phyloP scores from a whole-genome alignment of 1,139 yeast genomes.

The Hyphopichia burtonii region DNA sequence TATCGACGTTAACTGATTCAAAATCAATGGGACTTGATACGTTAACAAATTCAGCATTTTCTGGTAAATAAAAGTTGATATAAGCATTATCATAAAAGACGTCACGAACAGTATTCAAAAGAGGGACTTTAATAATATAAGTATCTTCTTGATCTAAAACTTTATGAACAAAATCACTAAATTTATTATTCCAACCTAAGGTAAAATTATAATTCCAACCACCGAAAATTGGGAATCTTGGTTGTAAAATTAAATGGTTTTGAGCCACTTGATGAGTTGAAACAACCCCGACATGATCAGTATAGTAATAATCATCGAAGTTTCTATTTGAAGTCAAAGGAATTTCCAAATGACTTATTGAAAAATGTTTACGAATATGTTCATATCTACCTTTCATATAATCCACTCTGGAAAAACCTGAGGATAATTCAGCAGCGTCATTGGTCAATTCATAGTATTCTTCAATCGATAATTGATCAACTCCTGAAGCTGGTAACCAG shows the following conservation, averaged over 20 bases:
- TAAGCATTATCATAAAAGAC: conserved; percentile 63
- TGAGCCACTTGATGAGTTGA: conserved; percentile 65
- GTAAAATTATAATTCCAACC: conserved; percentile 97
- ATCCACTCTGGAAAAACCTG: conserved; percentile 77
- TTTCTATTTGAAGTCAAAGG: conserved; percentile 44
- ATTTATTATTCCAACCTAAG: conserved; percentile 78
- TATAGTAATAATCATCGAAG: conserved; percentile 65
- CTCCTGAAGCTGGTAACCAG: conserved; percentile 58
- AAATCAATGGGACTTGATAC: conserved; percentile 58
- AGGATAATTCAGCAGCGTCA: conserved; percentile 63
- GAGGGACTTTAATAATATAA: conserved; percentile 66
- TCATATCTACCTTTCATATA: conserved; percentile 60
- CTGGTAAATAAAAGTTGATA: conserved; percentile 76
- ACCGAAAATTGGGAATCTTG: conserved; percentile 92
- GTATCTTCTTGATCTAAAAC: conserved; percentile 42
- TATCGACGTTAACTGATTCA: conserved; percentile 30
- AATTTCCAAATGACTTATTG: conserved; percentile 56
- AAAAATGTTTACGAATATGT: conserved; percentile 42
- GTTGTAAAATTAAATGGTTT: conserved; percentile 60
- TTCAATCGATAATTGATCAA: conserved; percentile 53
- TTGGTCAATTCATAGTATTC: conserved; percentile 85
- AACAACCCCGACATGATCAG: conserved; percentile 94
- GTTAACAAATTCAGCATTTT: conserved; percentile 69
- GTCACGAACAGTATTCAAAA: conserved; percentile 71
- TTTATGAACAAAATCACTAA: conserved; percentile 52